These are phyloP conservation scores for Didymella segeticola DNA, from an alignment of 2,329 filamentous ascomycete genomes.

Conservation along the genomic window DNA sequence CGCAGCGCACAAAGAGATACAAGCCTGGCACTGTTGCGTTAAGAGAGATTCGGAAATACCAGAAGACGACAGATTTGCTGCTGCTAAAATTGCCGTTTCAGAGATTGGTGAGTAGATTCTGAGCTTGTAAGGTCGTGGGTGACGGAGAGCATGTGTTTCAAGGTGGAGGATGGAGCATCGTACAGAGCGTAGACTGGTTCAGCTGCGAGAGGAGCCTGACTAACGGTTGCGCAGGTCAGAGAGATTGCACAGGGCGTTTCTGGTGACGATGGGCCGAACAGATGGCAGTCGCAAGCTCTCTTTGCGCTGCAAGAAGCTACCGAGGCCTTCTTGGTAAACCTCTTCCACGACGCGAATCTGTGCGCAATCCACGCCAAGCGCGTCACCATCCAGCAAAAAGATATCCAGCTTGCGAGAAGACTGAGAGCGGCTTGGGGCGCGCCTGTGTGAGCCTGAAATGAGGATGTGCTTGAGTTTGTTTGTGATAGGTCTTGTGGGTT, in stretches of 20 bases:
- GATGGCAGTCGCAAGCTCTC: constrained; percentile 97
- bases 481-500: too few species aligned
- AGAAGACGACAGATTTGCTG: constrained; percentile 94
- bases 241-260: constrained; percentile 75
- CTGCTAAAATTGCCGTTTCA: constrained; percentile 98
- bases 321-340: constrained; percentile 96
- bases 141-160: background rate
- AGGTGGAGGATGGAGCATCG: too few species aligned
- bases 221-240: constrained; percentile 28
- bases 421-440: constrained; percentile 76
- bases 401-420: constrained; percentile 94
- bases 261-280: constrained; percentile 68
- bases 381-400: constrained; percentile 97
- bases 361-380: constrained; percentile 99
- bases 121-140: background rate
- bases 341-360: constrained; percentile 98
- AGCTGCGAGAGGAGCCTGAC: background rate
- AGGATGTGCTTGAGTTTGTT: too few species aligned
- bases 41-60: constrained; percentile 97
- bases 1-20: constrained; percentile 50
- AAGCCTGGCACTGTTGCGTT: constrained; percentile 84
- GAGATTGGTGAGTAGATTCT: constrained; percentile 68
- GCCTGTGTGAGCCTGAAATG: constrained; percentile 40
- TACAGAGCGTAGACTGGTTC: background rate
- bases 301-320: constrained; percentile 97